A percentile compares a stretch with the other conserved stretches of the same genome.
These are phyloP conservation scores for Citrus trifoliata DNA, from an alignment of 345 rosid species.

Conservation along the genomic window DNA sequence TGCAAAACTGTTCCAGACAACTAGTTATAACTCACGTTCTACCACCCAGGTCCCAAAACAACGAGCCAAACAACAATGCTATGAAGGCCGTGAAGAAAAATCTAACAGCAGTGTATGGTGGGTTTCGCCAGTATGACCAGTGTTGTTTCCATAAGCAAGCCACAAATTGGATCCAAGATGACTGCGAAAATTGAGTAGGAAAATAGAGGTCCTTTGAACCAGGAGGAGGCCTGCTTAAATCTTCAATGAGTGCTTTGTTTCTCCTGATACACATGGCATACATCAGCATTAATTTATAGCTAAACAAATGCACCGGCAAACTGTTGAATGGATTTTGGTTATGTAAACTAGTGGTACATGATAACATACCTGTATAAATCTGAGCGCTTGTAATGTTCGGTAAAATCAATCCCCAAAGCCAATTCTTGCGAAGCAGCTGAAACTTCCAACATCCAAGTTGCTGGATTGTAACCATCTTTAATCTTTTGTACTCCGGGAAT, in stretches of 20 bases:
- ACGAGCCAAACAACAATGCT: conserved; percentile 62
- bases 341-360: not conserved
- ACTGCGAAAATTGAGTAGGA: conserved; percentile 45
- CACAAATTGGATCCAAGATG: conserved; percentile 48
- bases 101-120: conserved; percentile 68
- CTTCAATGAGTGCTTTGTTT: conserved; percentile 62
- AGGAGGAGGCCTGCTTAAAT: conserved; percentile 55
- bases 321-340: not conserved
- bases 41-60: conserved; percentile 78
- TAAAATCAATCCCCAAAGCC: conserved; percentile 56
- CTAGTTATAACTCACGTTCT: conserved; percentile 41
- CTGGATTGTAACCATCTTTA: conserved; percentile 78
- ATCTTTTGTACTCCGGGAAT: conserved; percentile 60
- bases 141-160: conserved; percentile 83
- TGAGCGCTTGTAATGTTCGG: conserved; percentile 53
- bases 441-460: conserved; percentile 92
- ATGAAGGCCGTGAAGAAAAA: conserved; percentile 57
- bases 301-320: not conserved
- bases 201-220: conserved; percentile 62
- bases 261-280: conserved; percentile 38
- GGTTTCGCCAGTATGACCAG: conserved; percentile 79
- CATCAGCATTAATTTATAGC: not conserved
- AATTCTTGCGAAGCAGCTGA: conserved; percentile 56
- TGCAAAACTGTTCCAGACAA: not conserved
- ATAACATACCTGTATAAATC: conserved; percentile 46